Base-by-base conservation (phyloP, 1,139 yeast species). In the Ashbya aceris region DNA sequence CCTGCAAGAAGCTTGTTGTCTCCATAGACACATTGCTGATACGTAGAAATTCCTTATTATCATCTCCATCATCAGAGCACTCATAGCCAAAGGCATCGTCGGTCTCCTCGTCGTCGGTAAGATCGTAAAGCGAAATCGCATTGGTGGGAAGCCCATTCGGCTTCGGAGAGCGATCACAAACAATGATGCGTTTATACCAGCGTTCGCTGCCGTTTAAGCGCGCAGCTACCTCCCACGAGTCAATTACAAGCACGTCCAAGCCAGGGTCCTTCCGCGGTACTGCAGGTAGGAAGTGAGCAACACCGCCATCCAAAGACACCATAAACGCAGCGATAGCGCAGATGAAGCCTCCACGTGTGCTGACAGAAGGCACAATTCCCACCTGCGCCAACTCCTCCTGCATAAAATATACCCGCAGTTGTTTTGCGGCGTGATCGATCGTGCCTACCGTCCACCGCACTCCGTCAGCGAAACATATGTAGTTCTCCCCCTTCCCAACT, bases 1-100 rank as follows among this genome's bases (percentile, higher is more conserved):
- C 66, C 47, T 80, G 86, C 12, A 77, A 73, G 55, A 73, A 82
- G 12, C 58, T 49, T 4, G 62, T 59, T 5, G 55, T 51, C 11
- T 48, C 45, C 17, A 45, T 49, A 33, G 39, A 43, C 7, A 51
- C 47, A 1, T 58, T 49, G 5, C 58, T 45, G 7, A 50, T 43
- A 20, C 49, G 44, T 8, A 52, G 44, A 27, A 56, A 45, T 3
- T 58, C 60, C 37, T 55, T 56, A 30, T 54, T 56, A 43, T 64
- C 65, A 36, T 58, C 53, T 4, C 66, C 52, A 43, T 67, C 67
- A 13, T 65, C 61, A 37, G 60, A 58, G 4, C 73, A 71, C 1
- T 53, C 50, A 32, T 63, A 56, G 23, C 61, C 60, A 43, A 56
- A 64, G 9, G 50, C 42, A 11, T 40, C 36, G 7, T 45, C 51